Percentiles rank a stretch among this genome's conserved stretches.
Conservation (phyloP, 139 green algal species). For the Desmodesmus armatus region DNA sequence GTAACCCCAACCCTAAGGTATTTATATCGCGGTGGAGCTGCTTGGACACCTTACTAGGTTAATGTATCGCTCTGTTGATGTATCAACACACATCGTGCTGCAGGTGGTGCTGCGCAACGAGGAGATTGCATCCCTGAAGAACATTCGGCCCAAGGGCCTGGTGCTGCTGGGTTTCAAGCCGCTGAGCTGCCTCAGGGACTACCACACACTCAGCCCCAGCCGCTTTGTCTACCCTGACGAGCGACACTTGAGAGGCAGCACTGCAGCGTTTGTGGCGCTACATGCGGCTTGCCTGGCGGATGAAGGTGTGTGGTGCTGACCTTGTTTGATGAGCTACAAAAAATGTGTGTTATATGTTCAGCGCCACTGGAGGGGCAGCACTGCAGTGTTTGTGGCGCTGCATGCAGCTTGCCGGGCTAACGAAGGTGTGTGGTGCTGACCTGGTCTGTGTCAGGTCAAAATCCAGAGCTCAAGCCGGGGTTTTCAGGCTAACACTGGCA, state of each 20-base stretch:
- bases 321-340: too few relatives aligned
- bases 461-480: too few relatives aligned
- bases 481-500: too few relatives aligned
- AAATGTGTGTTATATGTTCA: too few relatives aligned
- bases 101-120: conserved; percentile 11
- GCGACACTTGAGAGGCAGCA: conserved; percentile 27
- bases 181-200: not conserved
- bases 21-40: too few relatives aligned
- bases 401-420: conserved; percentile 1
- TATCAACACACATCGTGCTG: not conserved
- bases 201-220: not conserved
- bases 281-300: conserved; percentile 3
- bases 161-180: conserved; percentile 41
- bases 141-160: conserved; percentile 21
- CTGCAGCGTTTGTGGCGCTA: conserved; percentile 39
- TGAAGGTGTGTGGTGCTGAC: not conserved
- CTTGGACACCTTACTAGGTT: too few relatives aligned
- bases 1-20: too few relatives aligned
- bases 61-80: too few relatives aligned
- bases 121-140: not conserved
- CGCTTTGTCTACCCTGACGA: conserved; percentile 45
- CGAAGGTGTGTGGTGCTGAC: not conserved
- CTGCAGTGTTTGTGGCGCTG: conserved; percentile 38
- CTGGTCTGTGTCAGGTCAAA: too few relatives aligned
- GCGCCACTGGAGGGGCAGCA: conserved; percentile 42